A percentile compares a stretch with the other conserved stretches of the same genome.
Conservation (phyloP, 371 early-diverging fungal genomes). For the Mortierella polycephala region DNA sequence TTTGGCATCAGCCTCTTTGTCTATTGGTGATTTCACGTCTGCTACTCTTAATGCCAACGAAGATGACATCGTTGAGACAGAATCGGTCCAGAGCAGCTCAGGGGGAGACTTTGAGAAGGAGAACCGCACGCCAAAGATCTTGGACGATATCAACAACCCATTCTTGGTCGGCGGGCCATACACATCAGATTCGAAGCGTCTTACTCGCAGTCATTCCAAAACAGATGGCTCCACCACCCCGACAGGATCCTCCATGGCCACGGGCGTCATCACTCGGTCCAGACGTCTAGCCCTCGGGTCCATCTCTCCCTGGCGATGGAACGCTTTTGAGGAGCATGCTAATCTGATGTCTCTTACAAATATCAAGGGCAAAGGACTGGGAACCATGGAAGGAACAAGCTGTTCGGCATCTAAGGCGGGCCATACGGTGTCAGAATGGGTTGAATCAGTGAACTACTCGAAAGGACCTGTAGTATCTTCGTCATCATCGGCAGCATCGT, state of each 20-base stretch:
- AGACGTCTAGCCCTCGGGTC: slow-evolving; percentile 33
- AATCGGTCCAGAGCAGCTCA: slow-evolving; percentile 22
- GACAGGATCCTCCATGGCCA: slow-evolving; percentile 12
- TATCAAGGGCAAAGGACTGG: slow-evolving; percentile 4
- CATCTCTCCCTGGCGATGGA: slow-evolving; percentile 50
- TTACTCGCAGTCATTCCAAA: slow-evolving; percentile 9
- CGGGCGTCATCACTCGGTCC: slow-evolving; percentile 34
- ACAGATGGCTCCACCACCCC: slow-evolving; percentile 25
- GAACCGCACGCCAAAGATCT: slow-evolving; percentile 35
- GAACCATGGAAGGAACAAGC: slow-evolving; percentile 1
- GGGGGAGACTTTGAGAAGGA: slow-evolving; percentile 42
- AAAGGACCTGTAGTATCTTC: slow-evolving; percentile 1
- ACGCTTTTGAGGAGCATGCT: slow-evolving; percentile 22
- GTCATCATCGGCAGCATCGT: slow-evolving; percentile 4
- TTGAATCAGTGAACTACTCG: slow-evolving; percentile 9
- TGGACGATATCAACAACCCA: slow-evolving; percentile 23
- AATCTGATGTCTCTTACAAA: not conserved
- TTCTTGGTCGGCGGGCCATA: slow-evolving; percentile 9
- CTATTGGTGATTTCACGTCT: slow-evolving; percentile 1
- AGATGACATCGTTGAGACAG: slow-evolving; percentile 37
- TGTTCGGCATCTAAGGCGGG: not conserved
- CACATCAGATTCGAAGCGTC: slow-evolving; percentile 1
- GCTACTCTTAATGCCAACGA: slow-evolving; percentile 34
- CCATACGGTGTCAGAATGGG: slow-evolving; percentile 24
- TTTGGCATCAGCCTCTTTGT: not conserved